Evolutionary conservation across 148 eudicot species (phyloP).

Genomic region (Chenopodium formosanum): DNA sequence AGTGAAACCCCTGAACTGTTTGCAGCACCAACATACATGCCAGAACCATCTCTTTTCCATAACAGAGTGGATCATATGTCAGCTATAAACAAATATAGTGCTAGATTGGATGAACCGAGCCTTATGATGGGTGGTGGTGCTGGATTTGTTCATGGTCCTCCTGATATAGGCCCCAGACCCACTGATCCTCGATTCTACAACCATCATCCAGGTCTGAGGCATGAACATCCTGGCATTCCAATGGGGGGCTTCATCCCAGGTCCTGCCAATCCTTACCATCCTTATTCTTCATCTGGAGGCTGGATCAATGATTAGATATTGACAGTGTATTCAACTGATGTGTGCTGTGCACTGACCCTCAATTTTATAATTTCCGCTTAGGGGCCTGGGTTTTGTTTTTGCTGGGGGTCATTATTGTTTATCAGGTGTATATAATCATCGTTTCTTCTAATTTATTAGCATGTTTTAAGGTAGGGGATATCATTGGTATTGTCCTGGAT

Average conservation of each 20-base stretch:
- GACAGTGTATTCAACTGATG: background rate
- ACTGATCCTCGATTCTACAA: conserved; percentile 18
- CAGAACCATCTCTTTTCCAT: background rate
- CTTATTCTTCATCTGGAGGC: conserved; percentile 25
- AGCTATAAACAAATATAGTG: conserved; percentile 43
- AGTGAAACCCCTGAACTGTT: conserved; percentile 12
- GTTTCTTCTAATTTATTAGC: background rate
- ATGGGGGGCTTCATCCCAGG: conserved; percentile 35
- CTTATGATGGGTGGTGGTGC: conserved; percentile 24
- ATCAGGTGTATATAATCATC: background rate
- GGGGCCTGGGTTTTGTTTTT: background rate
- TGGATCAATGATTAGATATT: conserved; percentile 33
- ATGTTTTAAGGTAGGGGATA: background rate
- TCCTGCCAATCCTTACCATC: conserved; percentile 20
- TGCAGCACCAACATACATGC: conserved; percentile 17
- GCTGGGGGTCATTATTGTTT: background rate
- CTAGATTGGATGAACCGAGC: conserved; percentile 39
- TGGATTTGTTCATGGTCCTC: conserved; percentile 4
- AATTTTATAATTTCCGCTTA: background rate
- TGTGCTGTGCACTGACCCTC: background rate
- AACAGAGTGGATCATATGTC: conserved; percentile 24
- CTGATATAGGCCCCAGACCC: background rate
- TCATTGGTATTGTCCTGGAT: background rate
- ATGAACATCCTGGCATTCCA: conserved; percentile 14
- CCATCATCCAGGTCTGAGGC: conserved; percentile 20